Percentiles rank a stretch among this genome's conserved stretches.
Conservation (phyloP, 345 rosid genomes). For the Syzygium aromaticum region DNA sequence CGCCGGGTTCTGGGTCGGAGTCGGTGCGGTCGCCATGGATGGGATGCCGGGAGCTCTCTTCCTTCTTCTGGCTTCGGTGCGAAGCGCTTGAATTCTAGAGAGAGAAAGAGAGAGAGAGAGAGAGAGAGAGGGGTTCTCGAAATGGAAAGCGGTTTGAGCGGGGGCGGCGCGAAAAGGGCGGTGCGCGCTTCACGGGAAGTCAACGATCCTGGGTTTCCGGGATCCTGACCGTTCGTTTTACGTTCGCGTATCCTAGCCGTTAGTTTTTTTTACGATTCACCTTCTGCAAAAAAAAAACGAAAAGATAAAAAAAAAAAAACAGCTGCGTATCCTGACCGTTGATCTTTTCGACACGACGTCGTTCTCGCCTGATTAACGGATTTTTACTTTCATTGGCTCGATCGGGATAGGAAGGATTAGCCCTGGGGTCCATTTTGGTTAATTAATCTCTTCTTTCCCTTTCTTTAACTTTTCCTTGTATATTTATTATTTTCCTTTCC, state of each 20-base stretch:
- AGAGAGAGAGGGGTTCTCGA: neutral
- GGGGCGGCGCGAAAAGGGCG: fast-evolving
- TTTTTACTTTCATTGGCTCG: no score
- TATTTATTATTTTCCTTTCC: neutral
- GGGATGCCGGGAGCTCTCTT: neutral
- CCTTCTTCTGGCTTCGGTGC: no score
- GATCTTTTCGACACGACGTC: neutral
- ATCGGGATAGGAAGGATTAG: no score
- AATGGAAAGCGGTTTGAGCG: neutral
- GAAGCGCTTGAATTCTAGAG: neutral
- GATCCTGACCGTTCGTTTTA: no score
- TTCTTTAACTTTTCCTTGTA: neutral
- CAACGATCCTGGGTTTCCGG: neutral
- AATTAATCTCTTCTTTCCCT: neutral
- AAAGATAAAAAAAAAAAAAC: neutral
- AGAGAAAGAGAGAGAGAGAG: neutral
- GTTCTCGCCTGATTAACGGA: neutral
- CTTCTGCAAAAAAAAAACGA: neutral
- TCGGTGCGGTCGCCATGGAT: neutral
- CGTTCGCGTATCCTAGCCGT: neutral
- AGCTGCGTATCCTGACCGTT: neutral
- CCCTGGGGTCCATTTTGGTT: no score
- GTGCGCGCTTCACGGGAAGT: fast-evolving
- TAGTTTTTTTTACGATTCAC: neutral
- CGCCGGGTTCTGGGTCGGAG: neutral